Conservation (phyloP, 208 protist genomes). For the Trichomonas vaginalis region DNA sequence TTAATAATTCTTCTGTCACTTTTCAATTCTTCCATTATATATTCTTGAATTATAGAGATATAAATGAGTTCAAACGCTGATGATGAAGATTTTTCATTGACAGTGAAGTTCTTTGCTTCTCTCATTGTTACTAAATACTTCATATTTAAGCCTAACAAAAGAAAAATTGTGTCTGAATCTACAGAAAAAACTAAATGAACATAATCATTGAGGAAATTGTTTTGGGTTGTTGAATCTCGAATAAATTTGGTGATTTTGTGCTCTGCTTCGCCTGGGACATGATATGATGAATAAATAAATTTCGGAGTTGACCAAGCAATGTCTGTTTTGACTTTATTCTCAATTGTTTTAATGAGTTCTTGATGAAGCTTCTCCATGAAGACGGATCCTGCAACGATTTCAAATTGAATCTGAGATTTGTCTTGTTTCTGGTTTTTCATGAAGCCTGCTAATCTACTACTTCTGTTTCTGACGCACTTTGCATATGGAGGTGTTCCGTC, state of each 20-base stretch:
- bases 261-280: constrained; percentile 85
- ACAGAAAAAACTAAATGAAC: constrained; percentile 84
- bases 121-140: constrained; percentile 67
- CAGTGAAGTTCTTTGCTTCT: neutral
- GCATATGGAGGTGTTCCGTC: neutral
- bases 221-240: constrained; percentile 52
- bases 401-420: neutral
- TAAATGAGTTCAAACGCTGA: neutral
- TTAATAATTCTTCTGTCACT: neutral
- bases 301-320: constrained; percentile 59
- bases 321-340: neutral
- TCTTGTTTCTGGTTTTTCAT: neutral
- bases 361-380: neutral
- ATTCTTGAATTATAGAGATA: neutral
- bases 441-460: neutral
- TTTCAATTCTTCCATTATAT: neutral
- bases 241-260: constrained; percentile 99
- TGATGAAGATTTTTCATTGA: neutral
- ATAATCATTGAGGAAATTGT: constrained; percentile 68
- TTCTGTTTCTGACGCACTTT: neutral
- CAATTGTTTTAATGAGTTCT: neutral
- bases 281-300: constrained; percentile 45
- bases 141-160: constrained; percentile 73
- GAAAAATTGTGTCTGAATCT: constrained; percentile 84
- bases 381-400: neutral